Evolutionary conservation across 306 rosid genomes (phyloP).

Genomic region (Quillaja saponaria): DNA sequence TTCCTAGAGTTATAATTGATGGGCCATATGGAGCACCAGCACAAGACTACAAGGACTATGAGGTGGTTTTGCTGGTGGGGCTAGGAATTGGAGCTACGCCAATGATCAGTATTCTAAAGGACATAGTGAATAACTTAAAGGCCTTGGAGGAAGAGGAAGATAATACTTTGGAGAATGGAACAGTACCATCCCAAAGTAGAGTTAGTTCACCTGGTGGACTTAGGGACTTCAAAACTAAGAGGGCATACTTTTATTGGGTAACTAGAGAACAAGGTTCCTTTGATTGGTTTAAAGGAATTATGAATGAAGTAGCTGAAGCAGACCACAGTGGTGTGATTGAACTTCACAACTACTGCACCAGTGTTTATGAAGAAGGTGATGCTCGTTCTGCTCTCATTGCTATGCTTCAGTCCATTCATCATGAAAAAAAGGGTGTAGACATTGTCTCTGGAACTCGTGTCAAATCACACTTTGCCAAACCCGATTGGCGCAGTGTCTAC

Average conservation of each 20-base stretch:
- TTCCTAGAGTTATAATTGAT: conserved; percentile 59
- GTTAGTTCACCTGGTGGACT: not conserved
- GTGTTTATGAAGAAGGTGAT: conserved; percentile 78
- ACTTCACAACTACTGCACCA: conserved; percentile 63
- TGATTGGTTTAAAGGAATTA: conserved; percentile 68
- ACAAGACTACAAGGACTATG: conserved; percentile 66
- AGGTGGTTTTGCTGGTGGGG: conserved; percentile 65
- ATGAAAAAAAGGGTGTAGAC: conserved; percentile 67
- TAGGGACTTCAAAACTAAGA: conserved; percentile 42
- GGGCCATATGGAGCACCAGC: conserved; percentile 85
- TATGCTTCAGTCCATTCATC: conserved; percentile 62
- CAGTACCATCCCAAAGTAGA: conserved; percentile 21
- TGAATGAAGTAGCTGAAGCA: conserved; percentile 65
- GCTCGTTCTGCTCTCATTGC: conserved; percentile 77
- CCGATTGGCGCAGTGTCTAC: conserved; percentile 64
- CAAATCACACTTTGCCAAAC: conserved; percentile 69
- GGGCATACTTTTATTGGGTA: conserved; percentile 70
- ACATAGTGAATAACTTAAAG: conserved; percentile 52
- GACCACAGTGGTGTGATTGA: conserved; percentile 57
- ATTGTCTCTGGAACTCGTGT: conserved; percentile 64
- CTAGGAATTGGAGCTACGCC: conserved; percentile 75
- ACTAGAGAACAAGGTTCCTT: conserved; percentile 69
- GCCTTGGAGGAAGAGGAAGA: conserved; percentile 42
- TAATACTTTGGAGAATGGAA: conserved; percentile 35
- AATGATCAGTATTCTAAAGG: conserved; percentile 69